phyloP scores from a whole-genome alignment of 2,329 filamentous ascomycete species.

The Samsoniella hepiali region DNA sequence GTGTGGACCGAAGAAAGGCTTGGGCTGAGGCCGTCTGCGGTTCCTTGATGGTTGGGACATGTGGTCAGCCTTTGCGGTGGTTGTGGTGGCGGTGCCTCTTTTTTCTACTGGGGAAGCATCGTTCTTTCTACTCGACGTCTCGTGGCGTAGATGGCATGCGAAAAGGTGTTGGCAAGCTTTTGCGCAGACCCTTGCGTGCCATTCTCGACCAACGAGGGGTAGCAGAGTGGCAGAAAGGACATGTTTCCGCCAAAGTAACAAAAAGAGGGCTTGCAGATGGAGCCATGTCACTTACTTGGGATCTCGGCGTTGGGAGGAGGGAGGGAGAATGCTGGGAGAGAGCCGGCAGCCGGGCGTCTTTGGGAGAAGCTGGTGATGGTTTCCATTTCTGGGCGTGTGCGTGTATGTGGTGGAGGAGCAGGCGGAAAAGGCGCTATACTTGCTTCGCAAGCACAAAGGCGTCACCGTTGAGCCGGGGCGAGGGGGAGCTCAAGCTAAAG shows the following conservation, averaged over 20 bases:
- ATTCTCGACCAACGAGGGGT: too few species aligned
- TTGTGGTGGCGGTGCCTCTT: background rate
- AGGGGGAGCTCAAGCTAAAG: too few species aligned
- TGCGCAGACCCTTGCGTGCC: background rate
- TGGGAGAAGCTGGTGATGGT: conserved; percentile 32
- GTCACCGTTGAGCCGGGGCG: background rate
- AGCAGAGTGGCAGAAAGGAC: too few species aligned
- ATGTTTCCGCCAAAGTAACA: too few species aligned
- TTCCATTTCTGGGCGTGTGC: conserved; percentile 27
- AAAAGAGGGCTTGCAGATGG: too few species aligned
- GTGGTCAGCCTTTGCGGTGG: conserved; percentile 23
- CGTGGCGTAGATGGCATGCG: too few species aligned
- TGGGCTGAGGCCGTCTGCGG: conserved; percentile 60
- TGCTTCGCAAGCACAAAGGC: background rate
- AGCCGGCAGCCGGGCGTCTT: conserved; percentile 33
- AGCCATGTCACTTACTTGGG: conserved; percentile 31
- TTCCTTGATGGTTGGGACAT: conserved; percentile 38
- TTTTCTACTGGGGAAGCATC: background rate
- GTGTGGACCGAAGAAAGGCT: conserved; percentile 60
- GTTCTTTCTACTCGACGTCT: too few species aligned
- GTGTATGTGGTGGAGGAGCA: background rate
- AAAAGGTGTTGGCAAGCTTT: background rate
- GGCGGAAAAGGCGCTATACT: background rate
- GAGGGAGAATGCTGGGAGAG: conserved; percentile 35
- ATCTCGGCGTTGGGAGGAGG: conserved; percentile 36